Conservation (phyloP, 2,329 filamentous ascomycete species). For the Berkeleyomyces rouxiae region DNA sequence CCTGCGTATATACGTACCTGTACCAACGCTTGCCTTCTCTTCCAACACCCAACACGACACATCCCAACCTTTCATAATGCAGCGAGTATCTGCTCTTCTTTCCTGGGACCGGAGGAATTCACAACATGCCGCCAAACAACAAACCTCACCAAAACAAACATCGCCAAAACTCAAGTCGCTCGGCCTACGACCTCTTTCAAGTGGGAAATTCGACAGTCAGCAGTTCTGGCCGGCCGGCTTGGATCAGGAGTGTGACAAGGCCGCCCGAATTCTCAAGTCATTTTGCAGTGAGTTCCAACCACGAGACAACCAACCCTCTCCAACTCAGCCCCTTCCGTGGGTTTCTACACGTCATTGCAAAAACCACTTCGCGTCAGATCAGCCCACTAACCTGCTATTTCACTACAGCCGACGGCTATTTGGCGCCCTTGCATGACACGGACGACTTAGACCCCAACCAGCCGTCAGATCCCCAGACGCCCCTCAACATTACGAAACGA, state of each 20-base stretch:
- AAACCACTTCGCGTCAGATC: background rate
- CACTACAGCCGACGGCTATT: constrained; percentile 36
- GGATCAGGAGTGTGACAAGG: constrained; percentile 83
- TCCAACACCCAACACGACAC: background rate
- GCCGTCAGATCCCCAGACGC: constrained; percentile 29
- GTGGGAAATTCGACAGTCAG: constrained; percentile 23
- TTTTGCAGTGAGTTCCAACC: constrained; percentile 55
- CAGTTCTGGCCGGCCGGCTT: constrained; percentile 74
- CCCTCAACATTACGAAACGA: constrained; percentile 45
- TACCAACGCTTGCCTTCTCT: background rate
- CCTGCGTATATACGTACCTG: background rate
- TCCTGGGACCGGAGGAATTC: constrained; percentile 16
- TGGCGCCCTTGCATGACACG: constrained; percentile 28
- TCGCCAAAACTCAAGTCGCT: constrained; percentile 6
- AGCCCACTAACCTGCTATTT: background rate
- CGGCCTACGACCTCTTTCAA: constrained; percentile 5
- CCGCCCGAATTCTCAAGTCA: constrained; percentile 71
- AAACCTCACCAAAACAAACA: constrained; percentile 9
- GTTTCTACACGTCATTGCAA: constrained; percentile 2
- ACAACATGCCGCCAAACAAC: constrained; percentile 11
- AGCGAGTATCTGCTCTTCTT: constrained; percentile 15
- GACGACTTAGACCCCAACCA: constrained; percentile 17
- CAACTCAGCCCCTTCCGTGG: background rate
- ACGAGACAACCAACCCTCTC: background rate
- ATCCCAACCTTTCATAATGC: constrained; percentile 11